A percentile compares a stretch with the other conserved stretches of the same genome.
phyloP scores from a whole-genome alignment of 352 stramenopile genomes.

The Globisporangium okanoganense region DNA sequence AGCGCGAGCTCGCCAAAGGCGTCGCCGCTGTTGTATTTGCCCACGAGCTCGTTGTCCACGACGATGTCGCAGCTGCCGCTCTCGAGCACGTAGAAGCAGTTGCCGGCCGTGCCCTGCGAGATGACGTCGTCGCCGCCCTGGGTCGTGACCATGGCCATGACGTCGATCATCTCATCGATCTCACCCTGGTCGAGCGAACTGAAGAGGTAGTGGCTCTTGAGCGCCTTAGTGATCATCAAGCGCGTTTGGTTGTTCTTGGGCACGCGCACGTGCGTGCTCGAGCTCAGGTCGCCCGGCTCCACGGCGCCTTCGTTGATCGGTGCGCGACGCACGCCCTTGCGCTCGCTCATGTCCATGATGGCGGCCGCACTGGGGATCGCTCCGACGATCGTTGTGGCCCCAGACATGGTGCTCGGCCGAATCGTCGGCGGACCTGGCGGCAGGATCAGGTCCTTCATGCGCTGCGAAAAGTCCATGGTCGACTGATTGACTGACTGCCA shows the following conservation, averaged over 20 bases:
- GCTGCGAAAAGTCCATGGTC: constrained; percentile 69
- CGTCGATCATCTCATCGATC: constrained; percentile 81
- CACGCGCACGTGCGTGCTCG: constrained; percentile 43
- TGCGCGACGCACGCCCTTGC: constrained; percentile 61
- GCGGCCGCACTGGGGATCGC: constrained; percentile 19
- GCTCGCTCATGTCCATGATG: constrained; percentile 49
- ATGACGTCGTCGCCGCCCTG: constrained; percentile 69
- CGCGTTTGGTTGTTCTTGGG: constrained; percentile 73
- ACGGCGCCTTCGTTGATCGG: constrained; percentile 79
- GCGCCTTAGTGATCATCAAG: constrained; percentile 71
- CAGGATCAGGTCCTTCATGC: constrained; percentile 69
- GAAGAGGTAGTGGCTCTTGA: constrained; percentile 85
- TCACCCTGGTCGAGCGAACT: constrained; percentile 67
- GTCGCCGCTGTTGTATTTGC: constrained; percentile 71
- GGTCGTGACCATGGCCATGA: constrained; percentile 76
- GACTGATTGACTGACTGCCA: not conserved
- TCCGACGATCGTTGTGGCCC: constrained; percentile 25
- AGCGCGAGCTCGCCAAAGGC: constrained; percentile 97
- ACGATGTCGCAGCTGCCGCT: constrained; percentile 86
- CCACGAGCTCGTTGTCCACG: constrained; percentile 75
- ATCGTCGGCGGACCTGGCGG: constrained; percentile 45
- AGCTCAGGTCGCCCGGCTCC: constrained; percentile 55
- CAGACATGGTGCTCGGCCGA: constrained; percentile 37
- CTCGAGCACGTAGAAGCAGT: constrained; percentile 94
- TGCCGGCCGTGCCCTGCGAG: constrained; percentile 77